Conservation (phyloP, 805 yeast genomes). For the Lachancea nothofagi region DNA sequence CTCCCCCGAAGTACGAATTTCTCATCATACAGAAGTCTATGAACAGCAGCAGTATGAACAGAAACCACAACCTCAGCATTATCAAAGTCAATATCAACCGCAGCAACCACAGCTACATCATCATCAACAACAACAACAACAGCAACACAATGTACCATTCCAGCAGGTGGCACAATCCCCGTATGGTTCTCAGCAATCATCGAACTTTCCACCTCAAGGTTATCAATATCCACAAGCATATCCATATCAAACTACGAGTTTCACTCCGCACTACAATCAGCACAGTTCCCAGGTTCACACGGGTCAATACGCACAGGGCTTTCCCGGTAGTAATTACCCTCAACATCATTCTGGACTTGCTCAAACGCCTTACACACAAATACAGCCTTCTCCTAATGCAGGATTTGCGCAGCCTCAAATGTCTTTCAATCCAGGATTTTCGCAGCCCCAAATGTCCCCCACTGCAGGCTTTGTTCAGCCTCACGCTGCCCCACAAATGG, state of each 20-base stretch:
- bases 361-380: background rate
- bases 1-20: background rate
- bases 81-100: background rate
- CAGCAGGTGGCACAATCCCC: background rate
- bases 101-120: background rate
- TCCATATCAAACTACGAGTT: background rate
- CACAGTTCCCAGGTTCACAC: background rate
- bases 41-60: background rate
- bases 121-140: background rate
- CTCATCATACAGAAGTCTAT: background rate
- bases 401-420: slow-evolving; percentile 15
- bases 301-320: background rate
- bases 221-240: background rate
- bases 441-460: slow-evolving; percentile 15
- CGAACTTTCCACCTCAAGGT: background rate
- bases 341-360: background rate
- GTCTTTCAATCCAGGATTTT: slow-evolving; percentile 5
- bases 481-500: background rate
- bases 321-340: background rate
- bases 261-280: background rate
- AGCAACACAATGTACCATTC: background rate
- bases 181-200: slow-evolving; percentile 11
- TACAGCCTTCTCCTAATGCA: background rate
- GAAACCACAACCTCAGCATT: background rate
- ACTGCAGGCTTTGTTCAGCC: slow-evolving; percentile 1